phyloP scores from a whole-genome alignment of 306 rosid species.

The Ochetophila trinervis region DNA sequence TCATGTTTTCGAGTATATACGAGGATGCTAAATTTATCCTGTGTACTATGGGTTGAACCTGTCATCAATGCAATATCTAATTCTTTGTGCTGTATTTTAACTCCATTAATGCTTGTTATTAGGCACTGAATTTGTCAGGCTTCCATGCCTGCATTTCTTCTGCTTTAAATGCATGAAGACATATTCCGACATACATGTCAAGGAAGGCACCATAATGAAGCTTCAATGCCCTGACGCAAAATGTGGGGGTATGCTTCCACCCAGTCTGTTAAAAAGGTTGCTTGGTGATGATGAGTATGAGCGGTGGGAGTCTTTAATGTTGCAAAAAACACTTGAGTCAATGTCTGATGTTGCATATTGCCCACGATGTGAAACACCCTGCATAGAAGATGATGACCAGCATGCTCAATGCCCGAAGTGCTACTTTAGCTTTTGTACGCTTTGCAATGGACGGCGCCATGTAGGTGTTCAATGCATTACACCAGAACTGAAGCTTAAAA shows the following conservation, averaged over 20 bases:
- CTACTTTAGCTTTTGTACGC: slow-evolving; percentile 83
- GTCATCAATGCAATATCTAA: slow-evolving; percentile 3
- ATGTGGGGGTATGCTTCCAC: slow-evolving; percentile 69
- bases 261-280: slow-evolving; percentile 60
- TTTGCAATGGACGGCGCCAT: slow-evolving; percentile 82
- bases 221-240: slow-evolving; percentile 70
- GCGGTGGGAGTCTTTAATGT: slow-evolving; percentile 76
- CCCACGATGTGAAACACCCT: slow-evolving; percentile 87
- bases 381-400: slow-evolving; percentile 79
- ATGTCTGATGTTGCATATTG: slow-evolving; percentile 81
- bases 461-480: slow-evolving; percentile 77
- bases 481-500: slow-evolving; percentile 59
- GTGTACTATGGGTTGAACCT: slow-evolving; percentile 17
- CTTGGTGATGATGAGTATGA: slow-evolving; percentile 65
- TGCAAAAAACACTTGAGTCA: slow-evolving; percentile 68
- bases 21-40: background rate
- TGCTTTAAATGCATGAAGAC: slow-evolving; percentile 85
- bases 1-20: too few relatives aligned
- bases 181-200: slow-evolving; percentile 66
- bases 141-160: slow-evolving; percentile 81
- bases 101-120: background rate
- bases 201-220: slow-evolving; percentile 73
- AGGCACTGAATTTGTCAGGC: slow-evolving; percentile 65
- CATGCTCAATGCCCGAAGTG: slow-evolving; percentile 85
- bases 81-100: slow-evolving; percentile 13